Percentiles rank a stretch among this genome's conserved stretches.
Evolutionary conservation across 441 rosid species (phyloP).

Genomic region (Pelargonium australe): DNA sequence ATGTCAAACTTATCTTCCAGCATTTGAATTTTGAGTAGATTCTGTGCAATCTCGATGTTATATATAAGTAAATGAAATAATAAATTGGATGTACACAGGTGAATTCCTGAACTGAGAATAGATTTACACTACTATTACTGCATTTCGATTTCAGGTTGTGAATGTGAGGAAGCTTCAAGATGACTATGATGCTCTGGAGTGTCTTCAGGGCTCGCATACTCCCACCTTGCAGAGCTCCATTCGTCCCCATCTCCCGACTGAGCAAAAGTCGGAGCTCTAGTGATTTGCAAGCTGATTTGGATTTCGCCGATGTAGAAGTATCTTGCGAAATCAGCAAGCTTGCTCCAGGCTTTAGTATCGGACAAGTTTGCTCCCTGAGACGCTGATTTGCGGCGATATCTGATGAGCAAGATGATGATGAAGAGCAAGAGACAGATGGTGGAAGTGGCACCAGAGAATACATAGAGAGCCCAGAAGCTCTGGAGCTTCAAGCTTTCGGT

Average conservation of each 20-base stretch:
- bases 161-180: not conserved
- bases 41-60: too few species aligned
- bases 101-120: too few species aligned
- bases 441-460: constrained; percentile 22
- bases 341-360: not conserved
- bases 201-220: not conserved
- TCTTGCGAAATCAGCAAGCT: not conserved
- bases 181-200: not conserved
- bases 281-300: not conserved
- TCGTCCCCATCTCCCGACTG: not conserved
- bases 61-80: too few species aligned
- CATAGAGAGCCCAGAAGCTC: constrained; percentile 22
- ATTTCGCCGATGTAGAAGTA: not conserved
- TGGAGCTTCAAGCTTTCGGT: constrained; percentile 8
- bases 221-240: constrained; percentile 6
- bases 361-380: not conserved
- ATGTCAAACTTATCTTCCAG: too few species aligned
- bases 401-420: constrained; percentile 17
- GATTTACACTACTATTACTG: too few species aligned
- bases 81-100: too few species aligned
- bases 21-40: too few species aligned
- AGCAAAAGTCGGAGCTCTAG: not conserved
- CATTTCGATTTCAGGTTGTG: not conserved
- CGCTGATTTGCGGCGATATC: not conserved
- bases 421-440: constrained; percentile 34